Base-by-base conservation (phyloP, 495 filamentous ascomycete species). In the Penicillium coffeae region DNA sequence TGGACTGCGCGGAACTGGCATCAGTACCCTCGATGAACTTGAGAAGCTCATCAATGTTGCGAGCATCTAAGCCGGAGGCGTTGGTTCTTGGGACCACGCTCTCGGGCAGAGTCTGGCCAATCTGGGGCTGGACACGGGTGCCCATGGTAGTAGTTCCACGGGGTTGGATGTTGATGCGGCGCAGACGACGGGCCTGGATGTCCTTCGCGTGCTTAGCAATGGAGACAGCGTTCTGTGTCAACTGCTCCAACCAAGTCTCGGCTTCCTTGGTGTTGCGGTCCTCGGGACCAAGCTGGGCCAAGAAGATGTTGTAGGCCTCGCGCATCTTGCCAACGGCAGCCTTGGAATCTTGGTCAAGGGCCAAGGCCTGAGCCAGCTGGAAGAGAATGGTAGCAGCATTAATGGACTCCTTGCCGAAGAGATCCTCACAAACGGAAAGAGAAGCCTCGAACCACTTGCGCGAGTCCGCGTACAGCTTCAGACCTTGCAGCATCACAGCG, bases 231-330 rank as follows among this genome's bases (percentile, higher is more conserved):
- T 92, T 95, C 63, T 89, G 85, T 0, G 91, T 96, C 36, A 99
- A 80, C 71, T 95, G 90, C 63, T 92, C 88, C n/a, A 97, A 80
- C 94, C 93, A 97, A 47, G 78, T 87, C 72, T 90, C 86, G 15
- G 87, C 88, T 66, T 95, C 90, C 73, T 93, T 93, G 49, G 94
- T 99, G 72, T 97, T 96, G 56, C 86, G 85, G 68, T 96, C 89
- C 14, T 94, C 83, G 8, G 87, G 74, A 21, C 94, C 94, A 0
- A 97, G 81, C 57, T 89, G 78, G 38, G 71, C 69, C 38, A 87
- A 81, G 83, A 99, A 99, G 66, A 97, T 94, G 70, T 86, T 93
- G 74, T 90, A 94, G 37, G 89, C 90, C 59, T 96, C 90, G 22
- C 88, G 84, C 94, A 99, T 99, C 62, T 86, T 84, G 58, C 77